Evolutionary conservation across 306 rosid genomes (phyloP).

Genomic region (Ormosia emarginata): DNA sequence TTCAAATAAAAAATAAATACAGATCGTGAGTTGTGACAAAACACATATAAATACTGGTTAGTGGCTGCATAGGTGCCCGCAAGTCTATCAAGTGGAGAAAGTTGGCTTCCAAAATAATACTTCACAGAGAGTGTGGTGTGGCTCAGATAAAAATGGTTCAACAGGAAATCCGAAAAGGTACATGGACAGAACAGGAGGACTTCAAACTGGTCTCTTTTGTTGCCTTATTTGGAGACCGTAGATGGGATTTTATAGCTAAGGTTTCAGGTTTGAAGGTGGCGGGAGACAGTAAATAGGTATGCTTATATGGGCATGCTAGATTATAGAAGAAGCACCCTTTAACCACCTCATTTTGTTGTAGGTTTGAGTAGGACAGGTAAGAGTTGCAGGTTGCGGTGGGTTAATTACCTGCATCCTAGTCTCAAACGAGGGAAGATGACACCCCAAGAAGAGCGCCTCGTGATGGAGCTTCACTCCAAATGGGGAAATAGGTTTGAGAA

Average conservation of each 20-base stretch:
- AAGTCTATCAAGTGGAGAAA: constrained; percentile 6
- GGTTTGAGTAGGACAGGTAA: constrained; percentile 94
- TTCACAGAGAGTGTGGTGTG: background rate
- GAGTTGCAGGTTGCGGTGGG: constrained; percentile 98
- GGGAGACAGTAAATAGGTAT: constrained; percentile 78
- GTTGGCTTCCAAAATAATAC: background rate
- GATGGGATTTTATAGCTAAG: constrained; percentile 94
- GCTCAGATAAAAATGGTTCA: constrained; percentile 25
- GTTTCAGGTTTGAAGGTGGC: constrained; percentile 99
- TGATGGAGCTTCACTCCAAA: constrained; percentile 79
- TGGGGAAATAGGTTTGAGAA: constrained; percentile 92
- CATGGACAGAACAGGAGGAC: constrained; percentile 97
- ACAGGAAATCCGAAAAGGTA: constrained; percentile 66
- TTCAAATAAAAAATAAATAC: background rate
- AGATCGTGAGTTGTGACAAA: background rate
- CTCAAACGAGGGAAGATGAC: constrained; percentile 93
- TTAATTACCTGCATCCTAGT: constrained; percentile 94
- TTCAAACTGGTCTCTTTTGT: constrained; percentile 67
- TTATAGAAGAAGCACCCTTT: constrained; percentile 41
- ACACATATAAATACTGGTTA: constrained; percentile 42
- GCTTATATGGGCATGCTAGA: constrained; percentile 41
- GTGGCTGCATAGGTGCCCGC: constrained; percentile 26
- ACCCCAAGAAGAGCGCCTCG: constrained; percentile 75
- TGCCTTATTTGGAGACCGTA: constrained; percentile 83
- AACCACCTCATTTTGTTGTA: constrained; percentile 55